These are phyloP conservation scores for Clitocybe nebularis DNA, from an alignment of 1,284 basidiomycete species.

Conservation along the genomic window DNA sequence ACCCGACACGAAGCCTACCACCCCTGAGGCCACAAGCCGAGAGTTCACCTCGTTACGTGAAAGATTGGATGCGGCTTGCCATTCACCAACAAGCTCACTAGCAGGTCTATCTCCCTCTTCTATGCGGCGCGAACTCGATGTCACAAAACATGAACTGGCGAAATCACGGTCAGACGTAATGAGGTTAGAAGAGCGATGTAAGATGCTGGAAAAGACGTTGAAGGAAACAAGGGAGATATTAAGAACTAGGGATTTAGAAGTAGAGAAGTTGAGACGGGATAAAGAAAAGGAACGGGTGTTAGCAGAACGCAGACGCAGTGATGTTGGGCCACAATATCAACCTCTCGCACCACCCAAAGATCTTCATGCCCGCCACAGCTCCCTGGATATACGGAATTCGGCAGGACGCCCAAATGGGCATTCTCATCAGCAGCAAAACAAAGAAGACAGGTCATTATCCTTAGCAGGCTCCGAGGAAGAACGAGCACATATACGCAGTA, in stretches of 20 bases:
- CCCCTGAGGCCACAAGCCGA: conserved; percentile 27
- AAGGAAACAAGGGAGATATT: conserved; percentile 49
- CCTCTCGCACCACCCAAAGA: conserved; percentile 11
- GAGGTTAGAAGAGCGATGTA: conserved; percentile 57
- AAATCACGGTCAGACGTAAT: conserved; percentile 49
- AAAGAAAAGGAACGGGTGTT: conserved; percentile 29
- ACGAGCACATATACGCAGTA: conserved; percentile 46
- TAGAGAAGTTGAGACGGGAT: conserved; percentile 50
- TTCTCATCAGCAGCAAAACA: conserved; percentile 13
- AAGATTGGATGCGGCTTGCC: conserved; percentile 46
- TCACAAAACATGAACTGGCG: conserved; percentile 50
- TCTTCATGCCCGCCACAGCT: conserved; percentile 23
- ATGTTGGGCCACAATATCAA: conserved; percentile 22
- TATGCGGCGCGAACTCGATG: conserved; percentile 59
- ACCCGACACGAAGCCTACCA: conserved; percentile 18
- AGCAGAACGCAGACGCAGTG: conserved; percentile 27
- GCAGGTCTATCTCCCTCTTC: conserved; percentile 29
- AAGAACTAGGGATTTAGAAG: conserved; percentile 46
- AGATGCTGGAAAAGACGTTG: conserved; percentile 53
- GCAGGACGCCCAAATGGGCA: conserved; percentile 16
- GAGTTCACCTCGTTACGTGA: conserved; percentile 43
- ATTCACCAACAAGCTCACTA: conserved; percentile 30
- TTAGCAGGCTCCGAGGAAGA: conserved; percentile 41
- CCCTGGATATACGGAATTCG: conserved; percentile 28
- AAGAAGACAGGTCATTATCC: conserved; percentile 16